Percentiles rank a stretch among this genome's conserved stretches.
These are phyloP conservation scores for Rhizopus sp. DNA, from an alignment of 371 early-diverging fungal genomes.

Conservation along the genomic window DNA sequence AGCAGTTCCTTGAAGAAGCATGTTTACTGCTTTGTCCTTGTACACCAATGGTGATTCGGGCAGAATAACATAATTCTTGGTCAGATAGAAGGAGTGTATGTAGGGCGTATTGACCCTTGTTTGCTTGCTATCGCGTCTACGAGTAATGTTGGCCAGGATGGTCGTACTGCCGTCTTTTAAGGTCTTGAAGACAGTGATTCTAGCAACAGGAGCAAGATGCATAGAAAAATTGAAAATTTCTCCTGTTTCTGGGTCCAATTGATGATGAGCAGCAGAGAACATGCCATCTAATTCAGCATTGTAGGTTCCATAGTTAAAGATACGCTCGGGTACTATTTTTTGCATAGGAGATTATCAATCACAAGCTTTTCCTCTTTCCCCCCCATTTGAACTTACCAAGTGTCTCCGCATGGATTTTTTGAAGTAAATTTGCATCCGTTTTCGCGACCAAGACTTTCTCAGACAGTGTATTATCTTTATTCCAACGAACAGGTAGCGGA, in stretches of 20 bases:
- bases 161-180: slow-evolving; percentile 31
- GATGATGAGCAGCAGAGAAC: slow-evolving; percentile 60
- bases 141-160: slow-evolving; percentile 46
- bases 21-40: slow-evolving; percentile 40
- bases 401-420: slow-evolving; percentile 62
- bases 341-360: not conserved
- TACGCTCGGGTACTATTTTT: slow-evolving; percentile 44
- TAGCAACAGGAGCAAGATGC: slow-evolving; percentile 15
- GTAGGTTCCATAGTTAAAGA: slow-evolving; percentile 50
- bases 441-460: slow-evolving; percentile 46
- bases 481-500: slow-evolving; percentile 32
- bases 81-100: slow-evolving; percentile 45
- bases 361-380: not conserved
- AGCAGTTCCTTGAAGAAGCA: slow-evolving; percentile 43
- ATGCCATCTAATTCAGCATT: slow-evolving; percentile 44
- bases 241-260: slow-evolving; percentile 51
- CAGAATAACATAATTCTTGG: slow-evolving; percentile 58
- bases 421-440: slow-evolving; percentile 61
- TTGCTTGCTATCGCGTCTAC: slow-evolving; percentile 19
- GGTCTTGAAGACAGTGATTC: slow-evolving; percentile 25
- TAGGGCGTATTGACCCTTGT: slow-evolving; percentile 29
- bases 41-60: slow-evolving; percentile 52
- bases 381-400: slow-evolving; percentile 35
- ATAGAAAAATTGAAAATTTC: slow-evolving; percentile 50
- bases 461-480: not conserved